Base-by-base conservation (phyloP, 2,329 filamentous ascomycete genomes). In the Fusarium coicis region DNA sequence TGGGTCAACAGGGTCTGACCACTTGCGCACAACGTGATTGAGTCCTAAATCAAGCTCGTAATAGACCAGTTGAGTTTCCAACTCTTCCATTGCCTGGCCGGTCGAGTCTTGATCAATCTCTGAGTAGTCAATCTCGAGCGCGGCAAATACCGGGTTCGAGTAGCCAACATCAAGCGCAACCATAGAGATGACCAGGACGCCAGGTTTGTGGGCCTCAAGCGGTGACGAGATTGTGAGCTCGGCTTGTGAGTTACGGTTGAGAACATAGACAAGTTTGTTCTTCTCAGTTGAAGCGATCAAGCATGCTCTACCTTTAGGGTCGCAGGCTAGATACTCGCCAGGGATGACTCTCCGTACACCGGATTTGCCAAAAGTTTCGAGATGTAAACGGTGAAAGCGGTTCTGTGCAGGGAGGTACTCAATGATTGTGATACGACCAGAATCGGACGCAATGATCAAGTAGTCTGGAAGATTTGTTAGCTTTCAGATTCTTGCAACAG, bases 181-280 rank as follows among this genome's bases (percentile, higher is more conserved):
- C 77, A 98, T 87, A 36, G 93, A 93, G 76, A 97, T 94, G 30
- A 98, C 95, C 55, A 99, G 84, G 3, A 96, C 96, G 68, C 96
- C 94, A 18, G 94, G 91, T 82, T 96, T 97, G 83, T 99, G 96
- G 4, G 96, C 97, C 83, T 99, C 97, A 23, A 99, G 88, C 2
- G 96, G 96, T 19, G 96, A 99, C 10, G 96, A 99, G 56, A 99
- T 99, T 44, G 95, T 97, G 77, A 99, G 90, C 82, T 97, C 94
- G 23, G 95, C 95, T 83, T 98, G 94, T 7, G 95, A 90, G 84
- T 97, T 97, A 74, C 97, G 92, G 83, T 98, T 98, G 76, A 99
- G 88, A 78, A 99, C 96, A 84, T 99, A 99, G 76, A 99, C 96
- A 63, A 99, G 92, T 86, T 99, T 99, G 86, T 98, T 99, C 89